Base-by-base conservation (phyloP, 164 flowering plant genomes). In the Magnolia sinica region DNA sequence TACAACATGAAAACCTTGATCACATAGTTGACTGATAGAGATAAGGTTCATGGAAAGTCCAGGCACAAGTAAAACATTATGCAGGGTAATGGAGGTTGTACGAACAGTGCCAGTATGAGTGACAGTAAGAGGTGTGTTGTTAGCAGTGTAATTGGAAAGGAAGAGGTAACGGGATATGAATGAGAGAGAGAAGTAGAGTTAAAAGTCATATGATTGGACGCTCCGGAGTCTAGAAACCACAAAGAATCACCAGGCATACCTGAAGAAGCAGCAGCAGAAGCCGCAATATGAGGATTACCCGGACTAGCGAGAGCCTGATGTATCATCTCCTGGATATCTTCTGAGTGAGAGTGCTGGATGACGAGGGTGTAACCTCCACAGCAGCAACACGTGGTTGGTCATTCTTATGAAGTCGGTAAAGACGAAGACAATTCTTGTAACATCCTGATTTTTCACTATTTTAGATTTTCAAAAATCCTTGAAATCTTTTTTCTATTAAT, bases 211-310 rank as follows among this genome's bases (percentile, higher is more conserved):
- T 64, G 68, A 64, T 7, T 64, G 23, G n/a, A 64, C 68, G 8
- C 23, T 64, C 23, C 23, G 8, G 68, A 64, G n/a, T 64, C 22
- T 64, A 64, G n/a, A 20, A 64, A 64, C 68, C 68, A 64, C 22
- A 64, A 2, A 64, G 68, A 64, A 2, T 64, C 9, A 64, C 68
- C 3, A 64, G 68, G 23, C 68, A 20, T 64, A 64, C 68, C 68
- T 64, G 8, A 64, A 64, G 23, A 20, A 20, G 4, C 19, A 58
- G 8, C 63, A 58, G 63, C 68, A 64, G 23, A 64, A 20, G 68
- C 68, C 18, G 8, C 68, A 64, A 64, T 7, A 64, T 64, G 68
- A 64, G 68, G 23, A 64, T 64, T 64, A 64, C 68, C 68, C 68
- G 8, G 23, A 64, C 8, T 20, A 7, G n/a, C 23, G 68, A 64